These are phyloP conservation scores for Corinectria fuckeliana DNA, from an alignment of 2,329 filamentous ascomycete genomes.

Conservation along the genomic window DNA sequence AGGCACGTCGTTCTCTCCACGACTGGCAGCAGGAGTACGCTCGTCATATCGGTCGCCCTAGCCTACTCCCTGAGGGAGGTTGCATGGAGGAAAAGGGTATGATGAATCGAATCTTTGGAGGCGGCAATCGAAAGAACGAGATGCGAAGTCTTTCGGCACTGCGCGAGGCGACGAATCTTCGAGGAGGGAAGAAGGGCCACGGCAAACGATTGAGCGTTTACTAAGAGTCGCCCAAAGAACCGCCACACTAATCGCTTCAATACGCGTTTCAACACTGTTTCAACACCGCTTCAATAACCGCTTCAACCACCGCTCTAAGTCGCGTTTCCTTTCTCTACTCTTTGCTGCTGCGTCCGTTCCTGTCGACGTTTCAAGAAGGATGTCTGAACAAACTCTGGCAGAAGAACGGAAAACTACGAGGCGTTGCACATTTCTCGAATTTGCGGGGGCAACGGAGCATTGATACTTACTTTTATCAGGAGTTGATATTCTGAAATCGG, in stretches of 20 bases:
- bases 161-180: conserved; percentile 10
- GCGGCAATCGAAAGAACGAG: conserved; percentile 24
- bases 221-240: conserved; percentile 4
- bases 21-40: conserved; percentile 59
- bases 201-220: conserved; percentile 28
- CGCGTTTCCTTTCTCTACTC: not conserved
- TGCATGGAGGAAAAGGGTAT: conserved; percentile 40
- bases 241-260: not conserved
- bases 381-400: not conserved
- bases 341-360: not conserved
- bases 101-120: conserved; percentile 40
- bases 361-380: not conserved
- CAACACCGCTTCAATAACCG: too few relatives aligned
- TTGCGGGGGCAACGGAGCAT: not conserved
- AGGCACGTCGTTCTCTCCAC: conserved; percentile 55
- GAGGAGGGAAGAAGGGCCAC: conserved; percentile 2
- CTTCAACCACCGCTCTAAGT: not conserved
- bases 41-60: conserved; percentile 44
- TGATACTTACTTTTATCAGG: not conserved
- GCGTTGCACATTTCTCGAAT: not conserved
- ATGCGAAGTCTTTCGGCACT: conserved; percentile 30
- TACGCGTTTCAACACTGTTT: not conserved
- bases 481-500: not conserved
- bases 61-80: conserved; percentile 49
- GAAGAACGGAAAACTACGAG: not conserved